Percentiles rank a stretch among this genome's conserved stretches.
phyloP scores from a whole-genome alignment of 306 rosid species.

The Malus sieversii region DNA sequence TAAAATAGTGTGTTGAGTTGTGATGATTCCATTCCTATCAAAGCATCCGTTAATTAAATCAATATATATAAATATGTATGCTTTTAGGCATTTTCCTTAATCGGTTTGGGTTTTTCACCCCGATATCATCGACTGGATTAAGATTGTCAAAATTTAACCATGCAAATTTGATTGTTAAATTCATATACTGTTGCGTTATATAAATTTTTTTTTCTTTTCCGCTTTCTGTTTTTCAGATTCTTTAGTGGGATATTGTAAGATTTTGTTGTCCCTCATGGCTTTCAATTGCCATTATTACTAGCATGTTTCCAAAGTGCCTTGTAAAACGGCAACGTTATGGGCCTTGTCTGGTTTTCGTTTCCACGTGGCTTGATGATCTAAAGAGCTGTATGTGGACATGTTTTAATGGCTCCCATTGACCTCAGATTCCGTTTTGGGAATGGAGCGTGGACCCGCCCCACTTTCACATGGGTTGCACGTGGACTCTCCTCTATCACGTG shows the following conservation, averaged over 20 bases:
- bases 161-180: too few species aligned
- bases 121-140: too few species aligned
- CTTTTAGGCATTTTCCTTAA: conserved; percentile 1
- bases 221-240: background rate
- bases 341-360: conserved; percentile 12
- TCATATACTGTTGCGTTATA: background rate
- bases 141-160: background rate
- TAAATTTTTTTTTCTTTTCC: too few species aligned
- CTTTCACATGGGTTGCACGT: conserved; percentile 54
- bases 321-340: conserved; percentile 10
- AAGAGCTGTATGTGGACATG: conserved; percentile 11
- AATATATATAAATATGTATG: conserved; percentile 23
- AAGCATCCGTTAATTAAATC: background rate
- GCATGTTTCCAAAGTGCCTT: conserved; percentile 39
- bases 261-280: conserved; percentile 15
- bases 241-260: conserved; percentile 18
- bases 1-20: conserved; percentile 45
- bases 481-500: conserved; percentile 38
- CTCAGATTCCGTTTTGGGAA: conserved; percentile 8
- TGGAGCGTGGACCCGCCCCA: conserved; percentile 31
- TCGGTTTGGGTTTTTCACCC: background rate
- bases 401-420: conserved; percentile 20
- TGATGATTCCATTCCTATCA: conserved; percentile 46
- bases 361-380: conserved; percentile 11
- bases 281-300: conserved; percentile 30